Percentiles rank a stretch among this genome's conserved stretches.
These are phyloP conservation scores for Colletotrichum liriopes DNA, from an alignment of 2,329 filamentous ascomycete genomes.

Conservation along the genomic window DNA sequence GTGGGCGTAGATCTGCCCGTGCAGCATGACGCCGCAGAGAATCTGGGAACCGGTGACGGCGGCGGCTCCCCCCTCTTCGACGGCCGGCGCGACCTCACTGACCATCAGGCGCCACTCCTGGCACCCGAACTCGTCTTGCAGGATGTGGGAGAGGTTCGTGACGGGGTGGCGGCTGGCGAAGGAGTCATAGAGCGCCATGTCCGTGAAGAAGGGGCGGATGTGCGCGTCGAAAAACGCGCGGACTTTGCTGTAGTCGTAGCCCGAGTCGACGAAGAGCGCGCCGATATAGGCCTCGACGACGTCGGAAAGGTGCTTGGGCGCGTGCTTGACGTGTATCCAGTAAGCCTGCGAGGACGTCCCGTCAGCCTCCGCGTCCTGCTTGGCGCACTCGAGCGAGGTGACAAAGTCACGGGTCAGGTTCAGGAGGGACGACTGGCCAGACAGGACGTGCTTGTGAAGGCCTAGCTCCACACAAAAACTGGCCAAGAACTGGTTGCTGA, in stretches of 20 bases:
- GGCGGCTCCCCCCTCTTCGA: conserved; percentile 56
- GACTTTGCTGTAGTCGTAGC: conserved; percentile 82
- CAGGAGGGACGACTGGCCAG: conserved; percentile 63
- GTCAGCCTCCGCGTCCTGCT: conserved; percentile 51
- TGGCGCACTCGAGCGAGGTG: conserved; percentile 68
- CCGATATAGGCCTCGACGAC: conserved; percentile 91
- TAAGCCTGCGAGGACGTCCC: conserved; percentile 71
- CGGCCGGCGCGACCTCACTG: conserved; percentile 61
- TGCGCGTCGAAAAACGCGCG: conserved; percentile 83
- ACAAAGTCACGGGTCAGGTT: conserved; percentile 70
- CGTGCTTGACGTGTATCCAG: conserved; percentile 75
- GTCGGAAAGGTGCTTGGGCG: conserved; percentile 86
- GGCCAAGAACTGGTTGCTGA: conserved; percentile 93
- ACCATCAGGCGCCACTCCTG: conserved; percentile 69
- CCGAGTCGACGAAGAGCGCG: conserved; percentile 91
- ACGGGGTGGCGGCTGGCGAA: conserved; percentile 91
- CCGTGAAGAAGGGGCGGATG: conserved; percentile 83
- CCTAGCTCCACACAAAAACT: conserved; percentile 84
- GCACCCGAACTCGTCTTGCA: conserved; percentile 79
- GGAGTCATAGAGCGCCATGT: conserved; percentile 90
- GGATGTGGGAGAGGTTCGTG: conserved; percentile 77
- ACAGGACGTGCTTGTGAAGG: conserved; percentile 81
- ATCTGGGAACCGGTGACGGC: conserved; percentile 66
- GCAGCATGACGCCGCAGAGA: conserved; percentile 82
- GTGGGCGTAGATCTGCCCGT: conserved; percentile 77